Evolutionary conservation across 164 flowering plant species (phyloP), one percentile per base, ranked within the genome.

Genomic region (Paratinospora sagittata): DNA sequence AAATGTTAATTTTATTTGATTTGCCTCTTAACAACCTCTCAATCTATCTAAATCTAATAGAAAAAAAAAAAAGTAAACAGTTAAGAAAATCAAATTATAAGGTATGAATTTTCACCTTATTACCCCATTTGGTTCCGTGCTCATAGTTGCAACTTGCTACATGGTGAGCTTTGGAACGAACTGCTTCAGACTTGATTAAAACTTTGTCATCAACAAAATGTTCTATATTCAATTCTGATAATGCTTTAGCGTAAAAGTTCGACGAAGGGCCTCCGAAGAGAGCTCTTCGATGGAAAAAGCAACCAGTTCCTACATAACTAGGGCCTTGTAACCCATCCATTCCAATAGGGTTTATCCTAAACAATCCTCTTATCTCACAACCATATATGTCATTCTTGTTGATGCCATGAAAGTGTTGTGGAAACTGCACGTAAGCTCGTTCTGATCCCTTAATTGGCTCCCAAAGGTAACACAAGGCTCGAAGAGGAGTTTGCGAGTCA

Each of bases 121-220:
- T 74, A 0, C 97, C 97, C 97, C 93, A 90, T 0, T 66, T 52
- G 17, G 84, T 84, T 0, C 66, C 70, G 36, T 78, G 7, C 75
- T 92, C 96, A 70, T 79, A 92, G 26, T 77, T 69, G 78, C 90
- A 85, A 0, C 71, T 73, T 1, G 92, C 87, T 0, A 86, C 91
- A 7, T 57, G 70, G n/a, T 85, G 84, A 9, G 92, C 90, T 68
- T 73, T 23, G 8, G 63, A 74, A 21, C 83, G 14, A 41, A 75
- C 57, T 0, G 66, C 60, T 57, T 58, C 60, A 16, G 82, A 63
- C 13, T 33, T 26, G 3, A 84, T 77, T n/a, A n/a, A n/a, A 34
- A 75, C 76, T 60, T 76, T 70, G 21, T 62, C 67, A n/a, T n/a
- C n/a, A 0, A 74, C 79, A 1, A 65, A 60, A 49, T 73, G 63